Evolutionary conservation across 306 rosid species (phyloP).

Genomic region (Lathyrus aphaca): DNA sequence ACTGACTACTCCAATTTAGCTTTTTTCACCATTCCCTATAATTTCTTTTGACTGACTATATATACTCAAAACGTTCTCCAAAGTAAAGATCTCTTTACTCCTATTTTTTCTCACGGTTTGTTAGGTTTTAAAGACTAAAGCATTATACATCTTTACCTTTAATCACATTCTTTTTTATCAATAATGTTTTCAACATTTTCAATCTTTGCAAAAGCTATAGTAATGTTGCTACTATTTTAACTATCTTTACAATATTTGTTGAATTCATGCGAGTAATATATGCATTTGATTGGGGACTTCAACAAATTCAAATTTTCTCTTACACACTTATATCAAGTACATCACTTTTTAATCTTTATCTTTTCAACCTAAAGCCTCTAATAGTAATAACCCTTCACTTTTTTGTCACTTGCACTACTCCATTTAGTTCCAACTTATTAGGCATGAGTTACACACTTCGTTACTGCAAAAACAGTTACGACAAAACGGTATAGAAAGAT

Average conservation of each 20-base stretch:
- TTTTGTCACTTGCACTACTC: conserved; percentile 46
- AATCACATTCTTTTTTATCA: conserved; percentile 50
- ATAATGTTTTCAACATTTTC: conserved; percentile 39
- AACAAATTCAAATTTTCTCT: conserved; percentile 28
- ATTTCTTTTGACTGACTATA: conserved; percentile 82
- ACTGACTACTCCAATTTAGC: conserved; percentile 59
- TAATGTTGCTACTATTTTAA: conserved; percentile 14
- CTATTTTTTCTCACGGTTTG: conserved; percentile 50
- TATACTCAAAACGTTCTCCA: conserved; percentile 54
- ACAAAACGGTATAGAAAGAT: too few species aligned
- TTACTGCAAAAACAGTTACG: too few species aligned
- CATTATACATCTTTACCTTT: conserved; percentile 50
- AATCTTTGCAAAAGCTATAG: conserved; percentile 34
- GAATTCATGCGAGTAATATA: conserved; percentile 34
- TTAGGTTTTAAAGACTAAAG: conserved; percentile 44
- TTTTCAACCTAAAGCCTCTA: conserved; percentile 29
- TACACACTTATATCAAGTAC: conserved; percentile 23
- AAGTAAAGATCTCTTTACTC: conserved; percentile 59
- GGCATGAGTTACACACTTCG: not conserved
- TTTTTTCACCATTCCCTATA: conserved; percentile 60
- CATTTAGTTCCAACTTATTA: conserved; percentile 36
- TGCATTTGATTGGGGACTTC: conserved; percentile 56
- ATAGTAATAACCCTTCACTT: conserved; percentile 20
- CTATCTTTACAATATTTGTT: conserved; percentile 40
- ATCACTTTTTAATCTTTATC: conserved; percentile 38